A percentile compares a stretch with the other conserved stretches of the same genome.
Evolutionary conservation across 1,139 yeast species (phyloP).

Genomic region (Geotrichum bryndzae): DNA sequence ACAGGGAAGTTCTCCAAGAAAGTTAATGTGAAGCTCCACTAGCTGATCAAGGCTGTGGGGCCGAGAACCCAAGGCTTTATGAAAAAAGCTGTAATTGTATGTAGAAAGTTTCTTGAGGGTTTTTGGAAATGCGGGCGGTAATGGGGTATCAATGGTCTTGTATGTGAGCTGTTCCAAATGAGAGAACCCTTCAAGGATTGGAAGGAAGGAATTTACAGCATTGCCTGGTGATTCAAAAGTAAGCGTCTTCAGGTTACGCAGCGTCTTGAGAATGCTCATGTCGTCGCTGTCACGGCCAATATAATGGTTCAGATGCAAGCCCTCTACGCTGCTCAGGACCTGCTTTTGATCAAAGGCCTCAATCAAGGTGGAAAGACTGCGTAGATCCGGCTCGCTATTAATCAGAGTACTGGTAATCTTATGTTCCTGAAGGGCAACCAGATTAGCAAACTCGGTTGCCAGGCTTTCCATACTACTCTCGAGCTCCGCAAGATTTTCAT

Average conservation of each 20-base stretch:
- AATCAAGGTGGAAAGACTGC: neutral
- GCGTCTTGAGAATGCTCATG: neutral
- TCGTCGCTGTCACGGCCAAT: neutral
- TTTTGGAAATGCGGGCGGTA: neutral
- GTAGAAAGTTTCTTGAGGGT: neutral
- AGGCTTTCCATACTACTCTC: neutral
- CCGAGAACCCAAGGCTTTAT: neutral
- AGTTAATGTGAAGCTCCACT: neutral
- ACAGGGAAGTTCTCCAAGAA: neutral
- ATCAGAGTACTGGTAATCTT: neutral
- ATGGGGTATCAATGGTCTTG: neutral
- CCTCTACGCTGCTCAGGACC: neutral
- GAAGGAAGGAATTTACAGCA: neutral
- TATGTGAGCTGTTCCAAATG: neutral
- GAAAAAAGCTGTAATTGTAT: neutral
- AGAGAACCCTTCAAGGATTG: neutral
- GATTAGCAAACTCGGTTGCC: neutral
- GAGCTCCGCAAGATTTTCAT: neutral
- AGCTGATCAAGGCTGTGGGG: neutral
- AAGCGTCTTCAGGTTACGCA: neutral
- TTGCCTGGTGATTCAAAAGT: neutral
- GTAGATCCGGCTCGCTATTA: neutral
- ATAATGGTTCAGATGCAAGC: neutral
- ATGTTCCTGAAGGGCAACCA: neutral
- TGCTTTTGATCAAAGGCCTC: neutral